Conservation (phyloP, 306 rosid genomes). For the Cucumis hystrix region DNA sequence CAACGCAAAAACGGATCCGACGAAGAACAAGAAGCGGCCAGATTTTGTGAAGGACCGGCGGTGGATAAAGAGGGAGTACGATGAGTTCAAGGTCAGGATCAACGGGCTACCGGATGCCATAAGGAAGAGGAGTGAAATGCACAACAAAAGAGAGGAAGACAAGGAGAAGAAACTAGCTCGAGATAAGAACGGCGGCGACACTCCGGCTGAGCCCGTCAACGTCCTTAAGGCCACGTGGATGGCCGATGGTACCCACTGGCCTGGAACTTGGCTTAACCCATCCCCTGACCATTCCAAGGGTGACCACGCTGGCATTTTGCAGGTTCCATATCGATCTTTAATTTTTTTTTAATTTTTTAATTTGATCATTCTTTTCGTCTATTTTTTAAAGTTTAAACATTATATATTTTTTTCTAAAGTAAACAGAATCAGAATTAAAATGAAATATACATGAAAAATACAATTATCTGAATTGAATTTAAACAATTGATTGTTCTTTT, state of each 20-base stretch:
- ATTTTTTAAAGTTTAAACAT: too few species aligned
- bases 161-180: constrained; percentile 38
- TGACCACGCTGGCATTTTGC: constrained; percentile 82
- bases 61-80: constrained; percentile 89
- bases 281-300: constrained; percentile 56
- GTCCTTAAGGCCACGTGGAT: constrained; percentile 62
- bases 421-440: too few species aligned
- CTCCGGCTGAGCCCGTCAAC: constrained; percentile 18
- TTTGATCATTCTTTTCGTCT: too few species aligned
- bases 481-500: too few species aligned
- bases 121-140: constrained; percentile 26
- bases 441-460: too few species aligned
- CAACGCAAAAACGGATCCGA: constrained; percentile 50
- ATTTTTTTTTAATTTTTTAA: too few species aligned
- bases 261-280: constrained; percentile 56
- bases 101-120: constrained; percentile 63
- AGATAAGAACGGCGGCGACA: constrained; percentile 42
- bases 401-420: too few species aligned
- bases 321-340: constrained; percentile 6
- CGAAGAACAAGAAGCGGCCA: constrained; percentile 58
- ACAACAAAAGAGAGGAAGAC: constrained; percentile 42
- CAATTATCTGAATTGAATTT: too few species aligned
- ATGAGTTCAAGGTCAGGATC: constrained; percentile 82
- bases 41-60: constrained; percentile 80
- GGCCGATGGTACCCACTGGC: constrained; percentile 95